Conservation (phyloP, 257 asterid species). For the Solanum corneliomulleri region DNA sequence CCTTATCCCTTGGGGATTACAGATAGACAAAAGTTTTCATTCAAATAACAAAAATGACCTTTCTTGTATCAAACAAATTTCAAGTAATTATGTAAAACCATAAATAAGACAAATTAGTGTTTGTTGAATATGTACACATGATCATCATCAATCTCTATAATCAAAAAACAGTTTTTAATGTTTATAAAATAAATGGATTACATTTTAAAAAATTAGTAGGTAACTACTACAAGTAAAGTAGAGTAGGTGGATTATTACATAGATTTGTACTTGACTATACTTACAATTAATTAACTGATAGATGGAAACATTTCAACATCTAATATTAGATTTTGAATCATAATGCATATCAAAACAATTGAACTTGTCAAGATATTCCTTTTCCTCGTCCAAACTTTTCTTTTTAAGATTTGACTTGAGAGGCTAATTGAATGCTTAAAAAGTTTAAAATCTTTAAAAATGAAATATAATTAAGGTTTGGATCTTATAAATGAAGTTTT, state of each 20-base stretch:
- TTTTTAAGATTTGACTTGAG: not conserved
- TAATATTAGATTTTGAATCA: not conserved
- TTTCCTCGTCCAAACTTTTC: not conserved
- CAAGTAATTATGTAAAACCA: not conserved
- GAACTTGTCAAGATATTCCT: not conserved
- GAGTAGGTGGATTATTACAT: not conserved
- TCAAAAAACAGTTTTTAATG: not conserved
- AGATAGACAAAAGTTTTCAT: not conserved
- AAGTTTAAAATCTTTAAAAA: no score
- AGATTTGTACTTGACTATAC: not conserved
- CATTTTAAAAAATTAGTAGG: not conserved
- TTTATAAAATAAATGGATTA: not conserved
- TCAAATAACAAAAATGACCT: not conserved
- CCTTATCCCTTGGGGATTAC: not conserved
- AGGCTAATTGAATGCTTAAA: not conserved
- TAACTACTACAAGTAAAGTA: not conserved
- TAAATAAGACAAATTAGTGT: not conserved
- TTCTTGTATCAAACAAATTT: not conserved
- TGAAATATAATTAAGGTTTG: no score
- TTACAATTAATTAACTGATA: not conserved
- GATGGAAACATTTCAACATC: not conserved
- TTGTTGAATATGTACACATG: not conserved
- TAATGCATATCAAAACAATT: not conserved
- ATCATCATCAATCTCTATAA: not conserved
- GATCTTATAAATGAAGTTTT: not conserved